A percentile compares a stretch with the other conserved stretches of the same genome.
These are phyloP conservation scores for Aspergillus eucalypticola DNA, from an alignment of 2,329 filamentous ascomycete genomes.

Conservation along the genomic window DNA sequence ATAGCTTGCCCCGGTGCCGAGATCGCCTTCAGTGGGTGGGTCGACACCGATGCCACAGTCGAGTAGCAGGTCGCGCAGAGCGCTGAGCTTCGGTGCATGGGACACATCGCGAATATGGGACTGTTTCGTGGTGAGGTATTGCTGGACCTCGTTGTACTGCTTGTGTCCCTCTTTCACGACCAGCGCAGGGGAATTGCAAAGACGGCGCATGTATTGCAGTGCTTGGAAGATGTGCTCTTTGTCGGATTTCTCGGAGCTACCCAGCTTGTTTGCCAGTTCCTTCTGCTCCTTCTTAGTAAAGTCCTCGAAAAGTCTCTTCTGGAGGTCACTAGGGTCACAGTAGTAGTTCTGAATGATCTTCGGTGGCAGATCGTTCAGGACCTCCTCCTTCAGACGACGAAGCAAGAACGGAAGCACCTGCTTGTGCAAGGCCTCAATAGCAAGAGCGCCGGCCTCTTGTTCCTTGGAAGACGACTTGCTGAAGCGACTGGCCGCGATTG, in stretches of 20 bases:
- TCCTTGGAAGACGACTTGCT: slow-evolving; percentile 98
- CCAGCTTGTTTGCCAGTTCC: slow-evolving; percentile 79
- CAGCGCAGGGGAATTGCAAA: slow-evolving; percentile 95
- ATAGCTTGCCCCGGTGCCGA: slow-evolving; percentile 67
- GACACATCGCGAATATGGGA: slow-evolving; percentile 79
- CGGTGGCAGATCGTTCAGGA: slow-evolving; percentile 90
- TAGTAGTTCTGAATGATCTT: slow-evolving; percentile 99
- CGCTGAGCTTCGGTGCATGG: slow-evolving; percentile 90
- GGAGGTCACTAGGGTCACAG: slow-evolving; percentile 92
- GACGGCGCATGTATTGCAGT: slow-evolving; percentile 97
- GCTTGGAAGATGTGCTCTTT: slow-evolving; percentile 99
- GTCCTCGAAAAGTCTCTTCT: slow-evolving; percentile 93
- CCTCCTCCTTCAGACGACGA: slow-evolving; percentile 94
- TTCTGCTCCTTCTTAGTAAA: slow-evolving; percentile 93
- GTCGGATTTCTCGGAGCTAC: slow-evolving; percentile 82
- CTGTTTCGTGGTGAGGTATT: slow-evolving; percentile 73
- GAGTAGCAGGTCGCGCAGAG: slow-evolving; percentile 88
- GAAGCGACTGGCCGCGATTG: slow-evolving; percentile 89
- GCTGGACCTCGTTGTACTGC: slow-evolving; percentile 84
- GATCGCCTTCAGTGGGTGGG: slow-evolving; percentile 53
- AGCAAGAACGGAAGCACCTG: slow-evolving; percentile 96
- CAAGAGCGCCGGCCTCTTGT: slow-evolving; percentile 92
- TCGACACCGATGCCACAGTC: slow-evolving; percentile 94
- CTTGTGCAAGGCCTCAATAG: slow-evolving; percentile 97
- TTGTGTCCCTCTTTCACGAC: slow-evolving; percentile 94